These are phyloP conservation scores for Cryphonectria carpinicola DNA, from an alignment of 2,329 filamentous ascomycete genomes.

Conservation along the genomic window DNA sequence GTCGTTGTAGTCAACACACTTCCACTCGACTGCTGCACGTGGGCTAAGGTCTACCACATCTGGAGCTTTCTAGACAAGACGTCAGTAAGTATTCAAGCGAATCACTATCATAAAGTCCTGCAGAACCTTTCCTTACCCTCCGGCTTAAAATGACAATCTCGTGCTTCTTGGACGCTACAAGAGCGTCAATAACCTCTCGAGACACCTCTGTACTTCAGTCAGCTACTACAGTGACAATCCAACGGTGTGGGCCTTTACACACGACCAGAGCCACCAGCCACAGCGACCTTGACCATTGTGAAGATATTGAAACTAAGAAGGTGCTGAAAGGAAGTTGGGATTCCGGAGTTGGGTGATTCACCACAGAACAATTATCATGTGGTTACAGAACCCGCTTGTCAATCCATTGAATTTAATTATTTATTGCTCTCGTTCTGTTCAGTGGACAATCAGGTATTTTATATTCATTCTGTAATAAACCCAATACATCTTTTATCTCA, in stretches of 20 bases:
- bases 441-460: neutral
- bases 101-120: neutral
- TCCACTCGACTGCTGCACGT: conserved; percentile 41
- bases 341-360: neutral
- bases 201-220: conserved; percentile 21
- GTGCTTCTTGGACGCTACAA: conserved; percentile 21
- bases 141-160: conserved; percentile 25
- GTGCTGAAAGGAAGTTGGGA: too few species aligned
- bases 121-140: conserved; percentile 1
- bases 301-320: too few species aligned
- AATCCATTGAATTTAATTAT: too few species aligned
- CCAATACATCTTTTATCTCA: neutral
- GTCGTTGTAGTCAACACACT: conserved; percentile 49
- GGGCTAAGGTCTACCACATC: neutral
- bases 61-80: neutral
- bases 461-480: neutral
- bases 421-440: neutral
- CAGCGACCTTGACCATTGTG: conserved; percentile 29
- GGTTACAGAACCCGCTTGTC: too few species aligned
- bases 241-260: neutral
- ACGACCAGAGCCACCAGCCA: conserved; percentile 27
- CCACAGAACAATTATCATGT: neutral
- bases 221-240: too few species aligned
- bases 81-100: neutral
- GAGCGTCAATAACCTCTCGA: conserved; percentile 23